phyloP scores from a whole-genome alignment of 2,329 filamentous ascomycete genomes.

The Cladorrhinum sp. region DNA sequence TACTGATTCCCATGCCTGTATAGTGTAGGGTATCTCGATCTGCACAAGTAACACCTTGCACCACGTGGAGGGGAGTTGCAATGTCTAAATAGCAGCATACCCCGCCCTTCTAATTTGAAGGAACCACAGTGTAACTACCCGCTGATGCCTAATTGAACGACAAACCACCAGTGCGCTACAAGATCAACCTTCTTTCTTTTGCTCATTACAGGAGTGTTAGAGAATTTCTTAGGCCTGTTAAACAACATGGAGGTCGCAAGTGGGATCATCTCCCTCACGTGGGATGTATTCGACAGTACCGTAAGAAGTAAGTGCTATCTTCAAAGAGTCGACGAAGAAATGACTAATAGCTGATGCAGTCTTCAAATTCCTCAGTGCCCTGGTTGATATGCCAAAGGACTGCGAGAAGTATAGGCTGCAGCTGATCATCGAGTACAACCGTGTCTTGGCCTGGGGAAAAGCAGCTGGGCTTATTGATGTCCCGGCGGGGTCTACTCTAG shows the following conservation, averaged over 20 bases:
- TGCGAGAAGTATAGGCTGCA: constrained; percentile 28
- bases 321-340: not conserved
- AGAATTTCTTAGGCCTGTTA: no score
- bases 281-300: constrained; percentile 28
- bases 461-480: constrained; percentile 28
- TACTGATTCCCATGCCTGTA: no score
- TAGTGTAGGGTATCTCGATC: no score
- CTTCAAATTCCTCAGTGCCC: constrained; percentile 27
- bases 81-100: no score
- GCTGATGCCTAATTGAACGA: not conserved
- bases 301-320: constrained; percentile 20
- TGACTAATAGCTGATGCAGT: constrained; percentile 10
- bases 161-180: no score
- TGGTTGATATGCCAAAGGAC: constrained; percentile 29
- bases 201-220: no score
- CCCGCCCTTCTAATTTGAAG: no score
- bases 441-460: constrained; percentile 29
- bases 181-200: no score
- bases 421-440: constrained; percentile 30
- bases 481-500: constrained; percentile 22
- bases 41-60: no score
- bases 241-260: constrained; percentile 21
- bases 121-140: no score
- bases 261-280: constrained; percentile 25
- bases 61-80: no score